Evolutionary conservation across 108 stramenopile genomes (phyloP), one percentile per base, ranked within the genome.

Genomic region (Schizochytrium sp.): DNA sequence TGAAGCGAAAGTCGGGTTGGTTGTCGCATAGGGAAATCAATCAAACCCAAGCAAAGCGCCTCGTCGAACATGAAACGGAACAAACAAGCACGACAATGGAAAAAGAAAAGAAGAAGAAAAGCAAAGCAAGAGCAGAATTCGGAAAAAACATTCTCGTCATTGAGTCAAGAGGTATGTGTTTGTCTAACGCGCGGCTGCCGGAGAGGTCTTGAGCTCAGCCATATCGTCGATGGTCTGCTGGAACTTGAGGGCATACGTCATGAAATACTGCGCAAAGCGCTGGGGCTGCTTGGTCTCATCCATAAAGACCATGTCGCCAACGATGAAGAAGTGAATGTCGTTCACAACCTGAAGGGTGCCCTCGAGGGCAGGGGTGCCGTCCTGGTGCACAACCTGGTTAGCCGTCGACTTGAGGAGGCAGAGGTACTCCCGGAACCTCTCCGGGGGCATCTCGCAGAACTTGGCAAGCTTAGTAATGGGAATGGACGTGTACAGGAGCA

Each of bases 401-500:
- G 76, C 76, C n/a, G 76, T 87, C 41, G 89, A 69, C 91, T 90
- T 91, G 89, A 87, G 58, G 51, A 89, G 87, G 60, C 87, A 89
- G 71, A 90, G 72, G 72, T 89, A 25, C 63, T 41, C 87, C 43
- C 60, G 55, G 43, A 25, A 90, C 71, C 76, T 28, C 51, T 25
- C 72, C 18, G 72, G 76, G 25, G 76, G 76, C 12, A 83, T 83
- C 48, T 83, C 76, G 76, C 76, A 83, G 92, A 98, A 99, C 21
- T 92, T 87, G 8, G 96, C 95, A 45, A 99, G 92, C 90, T 99
- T 99, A 34, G 92, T 94, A 18, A 97, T 91, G 12, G 91, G 93
- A 72, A 99, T 96, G 87, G 97, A 96, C 14, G 97, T 97, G 93
- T 99, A 99, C 16, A 99, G 93, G 60, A 95, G 96, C 92, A 99